These are phyloP conservation scores for Aaosphaeria pasadenensis DNA, from an alignment of 2,329 filamentous ascomycete species.

Conservation along the genomic window DNA sequence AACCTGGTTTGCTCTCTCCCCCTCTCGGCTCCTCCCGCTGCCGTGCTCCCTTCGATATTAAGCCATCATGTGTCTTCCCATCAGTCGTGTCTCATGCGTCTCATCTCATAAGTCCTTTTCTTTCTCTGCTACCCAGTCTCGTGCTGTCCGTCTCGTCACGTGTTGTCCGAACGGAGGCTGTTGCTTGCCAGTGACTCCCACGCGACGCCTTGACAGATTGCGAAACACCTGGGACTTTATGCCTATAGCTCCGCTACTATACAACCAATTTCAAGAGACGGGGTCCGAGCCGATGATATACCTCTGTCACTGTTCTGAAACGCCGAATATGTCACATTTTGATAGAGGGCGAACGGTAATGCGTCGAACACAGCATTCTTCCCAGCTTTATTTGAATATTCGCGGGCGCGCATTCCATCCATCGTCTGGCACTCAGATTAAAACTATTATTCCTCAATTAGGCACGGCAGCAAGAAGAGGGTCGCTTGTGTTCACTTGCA, in stretches of 20 bases:
- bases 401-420: not conserved
- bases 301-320: slow-evolving; percentile 2
- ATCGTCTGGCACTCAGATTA: too few relatives aligned
- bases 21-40: too few relatives aligned
- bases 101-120: too few relatives aligned
- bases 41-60: too few relatives aligned
- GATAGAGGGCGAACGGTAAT: not conserved
- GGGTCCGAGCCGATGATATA: not conserved
- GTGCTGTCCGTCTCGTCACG: too few relatives aligned
- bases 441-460: not conserved
- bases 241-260: not conserved
- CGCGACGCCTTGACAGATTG: not conserved
- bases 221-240: not conserved
- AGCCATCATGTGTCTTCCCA: too few relatives aligned
- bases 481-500: not conserved
- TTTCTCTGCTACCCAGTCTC: too few relatives aligned
- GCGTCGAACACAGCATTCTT: not conserved
- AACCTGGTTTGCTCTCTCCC: too few relatives aligned
- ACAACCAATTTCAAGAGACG: too few relatives aligned
- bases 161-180: not conserved
- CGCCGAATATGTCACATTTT: slow-evolving; percentile 1
- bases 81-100: too few relatives aligned
- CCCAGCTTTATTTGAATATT: not conserved
- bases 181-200: not conserved
- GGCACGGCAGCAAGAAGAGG: not conserved